phyloP scores from a whole-genome alignment of 176 grass and related monocot species.

The Oryza longistaminata region DNA sequence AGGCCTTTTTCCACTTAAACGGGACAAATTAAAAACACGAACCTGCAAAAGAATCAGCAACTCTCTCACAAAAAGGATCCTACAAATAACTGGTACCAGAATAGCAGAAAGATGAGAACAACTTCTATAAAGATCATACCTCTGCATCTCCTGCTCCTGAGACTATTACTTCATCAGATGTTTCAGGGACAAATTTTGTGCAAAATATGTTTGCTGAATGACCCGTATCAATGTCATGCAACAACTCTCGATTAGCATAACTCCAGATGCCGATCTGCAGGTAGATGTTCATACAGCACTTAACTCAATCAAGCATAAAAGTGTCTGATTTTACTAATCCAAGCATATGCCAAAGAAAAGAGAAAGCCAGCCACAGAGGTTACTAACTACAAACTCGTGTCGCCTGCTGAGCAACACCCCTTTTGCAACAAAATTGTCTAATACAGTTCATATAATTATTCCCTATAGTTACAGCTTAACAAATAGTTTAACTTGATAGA shows the following conservation, averaged over 20 bases:
- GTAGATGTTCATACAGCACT: constrained; percentile 13
- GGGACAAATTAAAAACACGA: constrained; percentile 91
- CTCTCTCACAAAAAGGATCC: neutral
- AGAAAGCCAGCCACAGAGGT: constrained; percentile 25
- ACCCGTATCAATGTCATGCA: constrained; percentile 86
- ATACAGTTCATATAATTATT: constrained; percentile 4
- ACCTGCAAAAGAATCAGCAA: constrained; percentile 71
- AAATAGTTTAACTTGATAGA: neutral
- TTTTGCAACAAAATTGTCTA: constrained; percentile 21
- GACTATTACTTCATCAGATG: constrained; percentile 82
- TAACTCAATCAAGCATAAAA: neutral
- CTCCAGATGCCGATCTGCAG: constrained; percentile 96
- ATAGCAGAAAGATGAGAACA: neutral
- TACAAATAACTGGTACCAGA: neutral
- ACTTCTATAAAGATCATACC: constrained; percentile 37
- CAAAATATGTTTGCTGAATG: constrained; percentile 96
- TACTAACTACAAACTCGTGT: neutral
- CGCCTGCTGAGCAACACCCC: neutral
- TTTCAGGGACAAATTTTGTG: constrained; percentile 89
- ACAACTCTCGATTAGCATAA: constrained; percentile 59
- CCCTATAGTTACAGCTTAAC: neutral
- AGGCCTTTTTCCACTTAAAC: constrained; percentile 54
- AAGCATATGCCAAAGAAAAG: constrained; percentile 1
- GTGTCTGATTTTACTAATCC: constrained; percentile 8
- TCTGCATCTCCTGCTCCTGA: constrained; percentile 93